Evolutionary conservation across 2,329 filamentous ascomycete genomes (phyloP).

Genomic region (Aureobasidium musti): DNA sequence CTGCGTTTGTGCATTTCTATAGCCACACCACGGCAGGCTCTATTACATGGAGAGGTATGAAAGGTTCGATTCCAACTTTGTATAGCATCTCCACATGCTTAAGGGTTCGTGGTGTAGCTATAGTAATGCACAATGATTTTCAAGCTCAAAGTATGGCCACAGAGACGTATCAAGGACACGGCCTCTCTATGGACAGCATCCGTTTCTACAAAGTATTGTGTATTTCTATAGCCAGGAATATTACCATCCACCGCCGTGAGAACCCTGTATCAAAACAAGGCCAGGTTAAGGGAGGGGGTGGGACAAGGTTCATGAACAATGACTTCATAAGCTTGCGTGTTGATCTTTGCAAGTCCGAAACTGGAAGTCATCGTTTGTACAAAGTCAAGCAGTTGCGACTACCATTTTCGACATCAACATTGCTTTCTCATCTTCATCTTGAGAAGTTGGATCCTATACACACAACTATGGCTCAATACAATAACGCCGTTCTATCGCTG

Average conservation of each 20-base stretch:
- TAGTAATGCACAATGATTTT: too few species aligned
- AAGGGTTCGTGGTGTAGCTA: too few species aligned
- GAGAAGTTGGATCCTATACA: neutral
- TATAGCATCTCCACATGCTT: too few species aligned
- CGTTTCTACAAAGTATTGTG: neutral
- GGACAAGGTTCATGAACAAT: conserved; percentile 24
- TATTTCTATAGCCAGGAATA: too few species aligned
- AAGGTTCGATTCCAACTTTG: too few species aligned
- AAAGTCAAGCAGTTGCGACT: neutral
- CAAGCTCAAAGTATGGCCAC: too few species aligned
- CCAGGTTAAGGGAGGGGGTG: neutral
- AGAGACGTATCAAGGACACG: too few species aligned
- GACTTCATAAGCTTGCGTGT: conserved; percentile 27
- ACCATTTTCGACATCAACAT: neutral
- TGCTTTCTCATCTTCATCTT: neutral
- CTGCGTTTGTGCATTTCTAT: too few species aligned
- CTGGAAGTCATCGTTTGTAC: neutral
- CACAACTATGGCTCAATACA: conserved; percentile 31
- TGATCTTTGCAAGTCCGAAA: conserved; percentile 15
- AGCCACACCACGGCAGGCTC: too few species aligned
- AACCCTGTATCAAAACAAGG: neutral
- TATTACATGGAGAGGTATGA: too few species aligned
- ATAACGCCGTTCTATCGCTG: conserved; percentile 47
- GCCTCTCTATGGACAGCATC: too few species aligned
- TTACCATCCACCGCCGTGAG: too few species aligned